phyloP scores from a whole-genome alignment of 352 stramenopile genomes.

The Globisporangium splendens region DNA sequence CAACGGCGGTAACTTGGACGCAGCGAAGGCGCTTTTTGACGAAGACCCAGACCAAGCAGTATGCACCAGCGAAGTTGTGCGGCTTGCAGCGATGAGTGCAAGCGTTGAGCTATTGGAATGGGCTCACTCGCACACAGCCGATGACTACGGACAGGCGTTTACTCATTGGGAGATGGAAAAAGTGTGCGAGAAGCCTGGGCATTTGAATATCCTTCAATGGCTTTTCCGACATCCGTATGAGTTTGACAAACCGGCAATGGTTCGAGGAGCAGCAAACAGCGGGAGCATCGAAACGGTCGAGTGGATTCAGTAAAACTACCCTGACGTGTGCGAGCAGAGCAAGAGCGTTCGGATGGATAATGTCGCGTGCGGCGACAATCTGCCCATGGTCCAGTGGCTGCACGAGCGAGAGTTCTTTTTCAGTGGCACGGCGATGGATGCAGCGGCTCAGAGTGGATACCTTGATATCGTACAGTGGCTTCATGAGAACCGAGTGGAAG shows the following conservation, averaged over 20 bases:
- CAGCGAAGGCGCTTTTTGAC: background rate
- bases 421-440: background rate
- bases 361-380: background rate
- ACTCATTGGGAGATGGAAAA: background rate
- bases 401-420: constrained; percentile 9
- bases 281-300: background rate
- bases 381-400: constrained; percentile 11
- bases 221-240: background rate
- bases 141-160: constrained; percentile 5
- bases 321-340: background rate
- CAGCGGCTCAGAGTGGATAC: background rate
- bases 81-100: constrained; percentile 4
- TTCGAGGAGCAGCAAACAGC: constrained; percentile 1
- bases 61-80: constrained; percentile 6
- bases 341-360: constrained; percentile 8
- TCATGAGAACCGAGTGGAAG: constrained; percentile 6
- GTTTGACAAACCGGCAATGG: constrained; percentile 1
- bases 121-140: constrained; percentile 3
- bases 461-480: constrained; percentile 4
- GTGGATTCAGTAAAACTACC: constrained; percentile 5
- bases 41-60: background rate
- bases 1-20: constrained; percentile 2
- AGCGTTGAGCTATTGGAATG: constrained; percentile 9
- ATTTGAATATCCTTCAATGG: constrained; percentile 6
- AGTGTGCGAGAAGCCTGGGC: background rate